Conservation (phyloP, 2,329 filamentous ascomycete genomes). For the Pestalotiopsis sp. region DNA sequence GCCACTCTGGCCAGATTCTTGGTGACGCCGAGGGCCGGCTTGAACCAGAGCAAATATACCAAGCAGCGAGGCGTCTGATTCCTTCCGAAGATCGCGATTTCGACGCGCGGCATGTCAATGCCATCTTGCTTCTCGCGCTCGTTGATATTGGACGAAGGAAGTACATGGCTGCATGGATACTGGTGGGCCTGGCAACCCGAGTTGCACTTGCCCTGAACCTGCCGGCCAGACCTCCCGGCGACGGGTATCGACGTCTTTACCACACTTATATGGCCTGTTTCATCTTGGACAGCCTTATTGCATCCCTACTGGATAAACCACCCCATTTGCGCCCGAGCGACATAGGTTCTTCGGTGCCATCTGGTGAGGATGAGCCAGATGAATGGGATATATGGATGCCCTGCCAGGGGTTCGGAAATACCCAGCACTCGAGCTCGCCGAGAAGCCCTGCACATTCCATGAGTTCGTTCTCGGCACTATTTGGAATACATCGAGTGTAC, state of each 20-base stretch:
- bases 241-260: conserved; percentile 30
- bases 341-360: conserved; percentile 44
- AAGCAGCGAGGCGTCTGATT: conserved; percentile 51
- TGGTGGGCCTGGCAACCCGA: conserved; percentile 67
- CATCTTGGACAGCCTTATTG: conserved; percentile 62
- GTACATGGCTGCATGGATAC: conserved; percentile 63
- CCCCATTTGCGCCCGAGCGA: conserved; percentile 53
- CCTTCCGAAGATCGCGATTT: conserved; percentile 50
- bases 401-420: conserved; percentile 40
- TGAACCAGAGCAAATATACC: conserved; percentile 47
- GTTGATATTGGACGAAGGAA: conserved; percentile 63
- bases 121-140: conserved; percentile 62
- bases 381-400: conserved; percentile 77
- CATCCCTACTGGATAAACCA: conserved; percentile 51
- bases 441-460: conserved; percentile 26
- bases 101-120: conserved; percentile 56
- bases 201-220: conserved; percentile 48
- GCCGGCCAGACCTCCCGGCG: conserved; percentile 31
- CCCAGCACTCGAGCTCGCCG: conserved; percentile 4
- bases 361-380: conserved; percentile 68
- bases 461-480: conserved; percentile 24
- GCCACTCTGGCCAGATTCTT: conserved; percentile 19
- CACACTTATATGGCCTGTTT: conserved; percentile 61
- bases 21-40: conserved; percentile 22
- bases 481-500: conserved; percentile 21